phyloP scores from a whole-genome alignment of 2,329 filamentous ascomycete species.

The Didymosphaeria variabile region DNA sequence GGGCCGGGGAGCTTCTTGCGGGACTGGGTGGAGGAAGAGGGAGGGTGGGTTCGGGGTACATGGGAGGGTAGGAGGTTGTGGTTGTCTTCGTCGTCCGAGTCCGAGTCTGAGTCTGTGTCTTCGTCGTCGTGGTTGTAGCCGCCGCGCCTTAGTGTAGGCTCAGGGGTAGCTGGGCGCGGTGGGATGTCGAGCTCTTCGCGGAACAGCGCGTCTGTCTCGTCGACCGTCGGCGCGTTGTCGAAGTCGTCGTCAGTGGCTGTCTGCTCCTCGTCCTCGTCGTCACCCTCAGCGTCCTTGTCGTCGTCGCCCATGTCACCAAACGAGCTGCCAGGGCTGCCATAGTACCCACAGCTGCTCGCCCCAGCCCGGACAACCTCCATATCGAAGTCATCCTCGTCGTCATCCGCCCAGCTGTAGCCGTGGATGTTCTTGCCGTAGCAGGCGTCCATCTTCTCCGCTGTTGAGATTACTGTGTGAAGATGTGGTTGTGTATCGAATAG shows the following conservation, averaged over 20 bases:
- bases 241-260: background rate
- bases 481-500: background rate
- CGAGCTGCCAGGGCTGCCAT: no score
- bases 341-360: background rate
- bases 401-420: constrained; percentile 4
- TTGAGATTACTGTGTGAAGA: background rate
- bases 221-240: background rate
- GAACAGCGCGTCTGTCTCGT: no score
- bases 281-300: background rate
- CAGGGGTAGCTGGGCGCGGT: constrained; percentile 7
- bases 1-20: background rate
- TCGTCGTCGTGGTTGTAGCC: background rate
- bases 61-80: background rate
- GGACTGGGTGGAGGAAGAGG: background rate
- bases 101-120: no score
- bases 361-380: background rate
- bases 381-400: constrained; percentile 9
- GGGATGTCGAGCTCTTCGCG: background rate
- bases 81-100: no score
- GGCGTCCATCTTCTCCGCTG: background rate
- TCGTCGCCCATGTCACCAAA: no score
- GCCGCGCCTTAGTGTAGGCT: background rate
- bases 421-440: constrained; percentile 1
- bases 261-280: background rate
- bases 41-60: no score